A percentile compares a stretch with the other conserved stretches of the same genome.
phyloP scores from a whole-genome alignment of 176 grass and related monocot species.

The Typha latifolia region DNA sequence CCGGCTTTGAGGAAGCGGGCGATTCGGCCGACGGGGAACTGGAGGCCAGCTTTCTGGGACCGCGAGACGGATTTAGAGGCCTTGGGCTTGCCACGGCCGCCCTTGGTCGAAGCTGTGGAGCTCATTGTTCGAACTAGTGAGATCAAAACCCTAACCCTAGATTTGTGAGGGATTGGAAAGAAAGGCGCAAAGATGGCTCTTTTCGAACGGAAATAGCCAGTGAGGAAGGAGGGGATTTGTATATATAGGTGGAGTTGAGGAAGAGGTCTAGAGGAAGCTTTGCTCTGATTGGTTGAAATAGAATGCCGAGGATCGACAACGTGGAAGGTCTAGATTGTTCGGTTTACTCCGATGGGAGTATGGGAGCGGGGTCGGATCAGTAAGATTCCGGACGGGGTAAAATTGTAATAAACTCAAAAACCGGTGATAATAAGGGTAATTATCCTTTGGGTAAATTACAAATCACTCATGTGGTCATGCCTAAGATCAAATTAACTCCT shows the following conservation, averaged over 20 bases:
- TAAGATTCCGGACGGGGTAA: too few species aligned
- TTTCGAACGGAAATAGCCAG: not conserved
- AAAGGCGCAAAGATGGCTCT: not conserved
- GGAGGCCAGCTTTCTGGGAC: slow-evolving; percentile 47
- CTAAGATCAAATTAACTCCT: too few species aligned
- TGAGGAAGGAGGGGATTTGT: not conserved
- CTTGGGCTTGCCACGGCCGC: slow-evolving; percentile 20
- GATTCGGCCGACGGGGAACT: slow-evolving; percentile 76
- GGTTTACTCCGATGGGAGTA: too few species aligned
- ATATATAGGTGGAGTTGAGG: not conserved
- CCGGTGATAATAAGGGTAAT: too few species aligned
- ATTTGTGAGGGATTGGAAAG: not conserved
- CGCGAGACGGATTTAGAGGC: slow-evolving; percentile 16
- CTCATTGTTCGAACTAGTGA: not conserved
- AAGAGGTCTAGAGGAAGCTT: not conserved
- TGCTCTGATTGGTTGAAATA: not conserved
- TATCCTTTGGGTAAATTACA: too few species aligned
- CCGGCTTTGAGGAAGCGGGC: slow-evolving; percentile 67
- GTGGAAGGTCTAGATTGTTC: not conserved
- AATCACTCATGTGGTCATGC: too few species aligned
- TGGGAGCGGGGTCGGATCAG: too few species aligned
- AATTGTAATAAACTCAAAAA: too few species aligned
- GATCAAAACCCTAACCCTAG: slow-evolving; percentile 15
- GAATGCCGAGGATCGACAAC: not conserved
- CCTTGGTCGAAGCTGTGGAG: slow-evolving; percentile 9